Evolutionary conservation across 768 basidiomycete species (phyloP).

Genomic region (Rhizopogon vulgaris): DNA sequence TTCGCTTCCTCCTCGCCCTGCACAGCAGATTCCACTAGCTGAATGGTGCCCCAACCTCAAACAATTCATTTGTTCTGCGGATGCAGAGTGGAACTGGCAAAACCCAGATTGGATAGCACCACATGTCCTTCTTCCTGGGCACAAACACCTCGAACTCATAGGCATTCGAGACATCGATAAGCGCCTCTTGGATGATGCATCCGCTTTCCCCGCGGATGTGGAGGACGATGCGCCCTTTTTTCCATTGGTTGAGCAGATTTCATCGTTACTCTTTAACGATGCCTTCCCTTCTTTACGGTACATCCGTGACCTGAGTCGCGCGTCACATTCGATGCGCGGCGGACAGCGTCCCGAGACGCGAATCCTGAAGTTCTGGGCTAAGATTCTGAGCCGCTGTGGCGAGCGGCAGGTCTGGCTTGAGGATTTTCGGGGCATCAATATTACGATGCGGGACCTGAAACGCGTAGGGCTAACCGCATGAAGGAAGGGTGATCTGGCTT

Average conservation of each 20-base stretch:
- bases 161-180: constrained; percentile 69
- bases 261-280: constrained; percentile 46
- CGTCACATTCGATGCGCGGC: constrained; percentile 49
- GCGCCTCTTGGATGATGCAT: constrained; percentile 43
- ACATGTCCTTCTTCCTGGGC: constrained; percentile 61
- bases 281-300: constrained; percentile 59
- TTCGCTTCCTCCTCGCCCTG: constrained; percentile 35
- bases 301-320: constrained; percentile 60
- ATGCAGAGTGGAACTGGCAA: constrained; percentile 80
- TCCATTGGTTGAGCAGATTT: constrained; percentile 59
- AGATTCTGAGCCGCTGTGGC: constrained; percentile 44
- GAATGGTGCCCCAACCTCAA: constrained; percentile 63
- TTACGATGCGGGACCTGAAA: constrained; percentile 39
- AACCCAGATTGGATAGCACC: constrained; percentile 78
- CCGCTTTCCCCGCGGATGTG: constrained; percentile 25
- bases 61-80: constrained; percentile 69
- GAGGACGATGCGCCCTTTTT: constrained; percentile 51
- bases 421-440: constrained; percentile 55
- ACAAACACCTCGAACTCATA: constrained; percentile 57
- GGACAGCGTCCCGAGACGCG: constrained; percentile 25
- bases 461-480: constrained; percentile 25
- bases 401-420: constrained; percentile 57
- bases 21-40: constrained; percentile 43
- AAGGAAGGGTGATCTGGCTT: neutral
- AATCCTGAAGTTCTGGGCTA: constrained; percentile 43